Base-by-base conservation (phyloP, 768 basidiomycete genomes). In the Panellus pusillus region DNA sequence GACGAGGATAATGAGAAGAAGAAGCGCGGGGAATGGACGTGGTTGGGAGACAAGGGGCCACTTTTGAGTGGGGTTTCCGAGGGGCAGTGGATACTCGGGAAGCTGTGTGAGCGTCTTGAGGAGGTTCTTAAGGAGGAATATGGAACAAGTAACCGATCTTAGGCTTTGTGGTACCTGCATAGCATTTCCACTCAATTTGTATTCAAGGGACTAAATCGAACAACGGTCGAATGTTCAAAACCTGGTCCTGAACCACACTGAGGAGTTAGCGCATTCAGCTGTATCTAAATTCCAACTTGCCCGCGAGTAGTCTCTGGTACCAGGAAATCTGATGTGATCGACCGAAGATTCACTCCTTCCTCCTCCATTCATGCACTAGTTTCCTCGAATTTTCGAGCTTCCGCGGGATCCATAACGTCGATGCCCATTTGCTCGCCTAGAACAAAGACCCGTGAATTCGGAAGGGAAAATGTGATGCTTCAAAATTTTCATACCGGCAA, bases 371-470 rank as follows among this genome's bases (percentile, higher is more conserved):
- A 24, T 3, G 24, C 32, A 2, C 8, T 35, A 14, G 32, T 40
- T 20, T 57, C 42, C 29, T 60, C 54, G 39, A 56, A 53, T 39
- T 39, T 55, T 47, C 12, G 47, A 17, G 54, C 58, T 19, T 56
- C 51, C 19, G 38, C 67, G 4, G 68, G 68, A 47, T 79, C 75
- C 68, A 74, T 76, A 6, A 79, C 74, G 62, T 80, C 74, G 38
- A 80, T 70, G 8, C 79, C 79, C 72, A 74, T 72, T 48, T 68
- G 72, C 61, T 82, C 80, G 36, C 74, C 81, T 81, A 41, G 14
- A 43, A 11, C 46, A 27, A 14, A 29, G n/a, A 2, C 38, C 29
- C 18, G 28, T 35, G 32, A 46, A 12, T 40, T 11, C 13, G 35
- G 41, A 17, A 15, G 35, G 18, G 36, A 15, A 29, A 14, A 32